phyloP scores from a whole-genome alignment of 2,329 filamentous ascomycete species.

The Fusarium abutilonis region DNA sequence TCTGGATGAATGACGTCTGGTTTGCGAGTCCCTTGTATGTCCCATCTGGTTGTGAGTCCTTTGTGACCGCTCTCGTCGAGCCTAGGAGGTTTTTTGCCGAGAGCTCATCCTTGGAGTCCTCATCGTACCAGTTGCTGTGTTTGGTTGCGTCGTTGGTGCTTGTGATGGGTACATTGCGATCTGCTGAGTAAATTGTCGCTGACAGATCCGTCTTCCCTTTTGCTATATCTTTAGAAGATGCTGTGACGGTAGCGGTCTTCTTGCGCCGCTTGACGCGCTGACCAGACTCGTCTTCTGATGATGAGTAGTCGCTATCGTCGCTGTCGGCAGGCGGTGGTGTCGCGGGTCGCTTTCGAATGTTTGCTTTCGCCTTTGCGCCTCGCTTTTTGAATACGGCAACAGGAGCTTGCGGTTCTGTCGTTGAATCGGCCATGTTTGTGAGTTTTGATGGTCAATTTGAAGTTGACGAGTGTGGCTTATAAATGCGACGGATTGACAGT shows the following conservation, averaged over 20 bases:
- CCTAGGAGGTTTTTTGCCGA: conserved; percentile 67
- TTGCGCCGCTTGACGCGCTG: conserved; percentile 81
- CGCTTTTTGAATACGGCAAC: conserved; percentile 87
- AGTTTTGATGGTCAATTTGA: background rate
- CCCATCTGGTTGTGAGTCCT: conserved; percentile 62
- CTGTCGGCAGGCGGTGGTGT: conserved; percentile 76
- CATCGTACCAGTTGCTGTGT: conserved; percentile 88
- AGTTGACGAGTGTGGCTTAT: background rate
- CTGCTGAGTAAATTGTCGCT: conserved; percentile 66
- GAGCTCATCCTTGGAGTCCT: conserved; percentile 62
- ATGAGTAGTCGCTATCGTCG: conserved; percentile 72
- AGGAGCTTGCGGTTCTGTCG: conserved; percentile 53
- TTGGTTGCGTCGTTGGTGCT: conserved; percentile 89
- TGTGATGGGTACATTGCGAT: conserved; percentile 70
- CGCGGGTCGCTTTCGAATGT: conserved; percentile 80
- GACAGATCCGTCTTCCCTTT: conserved; percentile 53
- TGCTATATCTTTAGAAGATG: conserved; percentile 64
- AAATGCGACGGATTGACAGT: conserved; percentile 10
- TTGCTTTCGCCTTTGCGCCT: conserved; percentile 77
- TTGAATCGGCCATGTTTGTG: conserved; percentile 36
- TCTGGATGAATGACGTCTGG: conserved; percentile 79
- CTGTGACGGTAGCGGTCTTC: conserved; percentile 72
- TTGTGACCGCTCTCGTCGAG: conserved; percentile 58
- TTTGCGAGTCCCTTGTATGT: conserved; percentile 81
- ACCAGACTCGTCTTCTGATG: conserved; percentile 80